Evolutionary conservation across 768 basidiomycete species (phyloP).

Genomic region (Calocybe indica): DNA sequence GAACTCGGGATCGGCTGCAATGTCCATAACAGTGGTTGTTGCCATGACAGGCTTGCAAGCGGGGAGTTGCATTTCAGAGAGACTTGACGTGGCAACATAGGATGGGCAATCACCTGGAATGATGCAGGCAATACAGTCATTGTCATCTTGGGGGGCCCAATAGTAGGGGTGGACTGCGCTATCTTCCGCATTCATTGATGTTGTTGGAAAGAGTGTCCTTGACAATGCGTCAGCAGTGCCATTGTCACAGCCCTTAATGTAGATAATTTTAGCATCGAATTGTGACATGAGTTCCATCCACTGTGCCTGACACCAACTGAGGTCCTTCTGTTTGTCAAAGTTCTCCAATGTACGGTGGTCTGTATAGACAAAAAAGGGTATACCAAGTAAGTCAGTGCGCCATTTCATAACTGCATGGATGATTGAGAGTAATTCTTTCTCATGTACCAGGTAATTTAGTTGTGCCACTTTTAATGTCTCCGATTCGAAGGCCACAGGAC

Average conservation of each 20-base stretch:
- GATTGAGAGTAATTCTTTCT: slow-evolving; percentile 30
- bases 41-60: not conserved
- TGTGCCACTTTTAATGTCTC: slow-evolving; percentile 4
- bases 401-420: slow-evolving; percentile 22
- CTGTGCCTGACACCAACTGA: slow-evolving; percentile 19
- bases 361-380: slow-evolving; percentile 21
- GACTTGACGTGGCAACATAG: too few species aligned
- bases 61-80: too few species aligned
- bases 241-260: slow-evolving; percentile 28
- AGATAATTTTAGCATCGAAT: slow-evolving; percentile 25
- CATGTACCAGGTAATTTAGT: slow-evolving; percentile 14
- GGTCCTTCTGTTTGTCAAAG: slow-evolving; percentile 21
- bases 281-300: slow-evolving; percentile 33
- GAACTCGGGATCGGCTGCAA: not conserved
- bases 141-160: too few species aligned
- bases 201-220: too few species aligned
- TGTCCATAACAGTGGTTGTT: too few species aligned
- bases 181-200: too few species aligned
- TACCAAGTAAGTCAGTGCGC: slow-evolving; percentile 17
- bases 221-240: too few species aligned
- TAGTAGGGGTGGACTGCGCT: too few species aligned
- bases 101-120: too few species aligned
- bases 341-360: slow-evolving; percentile 30
- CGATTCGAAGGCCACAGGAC: slow-evolving; percentile 6
- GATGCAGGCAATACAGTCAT: too few species aligned